Evolutionary conservation across 805 yeast species (phyloP), one percentile per base, ranked within the genome.

Genomic region (Yarrowia phangngaensis): DNA sequence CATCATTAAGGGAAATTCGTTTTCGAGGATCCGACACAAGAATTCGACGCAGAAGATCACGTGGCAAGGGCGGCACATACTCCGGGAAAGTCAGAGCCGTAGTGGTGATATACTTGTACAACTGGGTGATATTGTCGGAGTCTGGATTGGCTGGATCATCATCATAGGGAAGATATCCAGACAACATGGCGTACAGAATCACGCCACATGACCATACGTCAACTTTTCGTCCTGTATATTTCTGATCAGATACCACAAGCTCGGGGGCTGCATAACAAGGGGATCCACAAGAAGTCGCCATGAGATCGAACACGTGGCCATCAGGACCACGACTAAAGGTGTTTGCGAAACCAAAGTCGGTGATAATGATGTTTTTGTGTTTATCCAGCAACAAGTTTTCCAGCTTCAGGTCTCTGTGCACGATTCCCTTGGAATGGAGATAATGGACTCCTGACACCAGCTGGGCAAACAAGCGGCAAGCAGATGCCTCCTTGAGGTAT

Each of bases 261-360:
- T 92, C 98, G 0, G 98, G 98, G 1, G 98, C 98, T 0, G 98
- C 98, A 65, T 90, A 90, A 64, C 98, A 90, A 1, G 98, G 98
- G 3, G 95, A 86, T 1, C 98, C 98, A 65, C 98, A 90, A 27
- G 89, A 79, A 1, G 97, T 90, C 62, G 80, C 81, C 97, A 90
- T 92, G 34, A 86, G 69, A 63, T 87, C 95, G 13, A 31, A 32
- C 4, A 32, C 30, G 13, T 31, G 32, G 17, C 57, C 58, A 51
- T 55, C 54, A 12, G 58, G 53, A 33, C 52, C 55, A 14, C 57
- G 55, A 38, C 60, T 54, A 67, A 81, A 92, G 20, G 90, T 82
- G 66, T 92, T 92, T 27, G 94, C 98, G 66, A 92, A 92, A 0
- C 97, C 97, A 64, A 88, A 88, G 67, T 88, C 97, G 13, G 95